Base-by-base conservation (phyloP, 805 yeast genomes). In the Hanseniaspora mollemarum region DNA sequence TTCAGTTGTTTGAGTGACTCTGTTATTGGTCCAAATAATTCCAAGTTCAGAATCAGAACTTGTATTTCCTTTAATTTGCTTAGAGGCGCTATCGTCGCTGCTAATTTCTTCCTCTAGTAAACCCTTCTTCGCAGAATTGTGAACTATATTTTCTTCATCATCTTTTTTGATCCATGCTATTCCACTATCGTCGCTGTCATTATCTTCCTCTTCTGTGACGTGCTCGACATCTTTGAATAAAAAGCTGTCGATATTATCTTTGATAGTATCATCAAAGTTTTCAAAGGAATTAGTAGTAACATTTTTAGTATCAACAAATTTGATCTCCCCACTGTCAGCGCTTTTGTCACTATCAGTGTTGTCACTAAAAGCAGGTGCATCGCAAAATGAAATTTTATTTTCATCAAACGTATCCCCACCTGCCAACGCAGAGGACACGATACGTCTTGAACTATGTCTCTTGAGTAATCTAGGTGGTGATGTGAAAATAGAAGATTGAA, bases 331-430 rank as follows among this genome's bases (percentile, higher is more conserved):
- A 39, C 24, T 39, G 19, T 39, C 40, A 25, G 22, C 40, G 13
- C 51, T 46, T 51, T 65, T 65, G 21, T 60, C 65, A 29, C 60
- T 62, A 35, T 61, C 64, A 19, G 54, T 61, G 22, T 26, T 39
- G 9, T 13, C 76, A n/a, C 71, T 71, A 39, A 76, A 65, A 3
- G 59, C 68, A 0, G 95, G 92, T 0, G 81, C 88, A 54, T 75
- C 80, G n/a, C 76, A 83, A 67, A 88, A 88, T 1, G 79, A 75
- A 29, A 87, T 74, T 9, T 39, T 74, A 58, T 83, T 84, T 56
- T 87, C 95, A 42, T 71, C 73, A 65, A 83, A 84, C 15, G 77
- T 74, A 58, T 76, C 82, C 0, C 43, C 45, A 19, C 51, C 51
- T 25, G 67, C 67, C 44, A 66, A 58, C 6, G 64, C 58, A 2